Conservation (phyloP, 164 flowering plant genomes). For the Berberis thunbergii region DNA sequence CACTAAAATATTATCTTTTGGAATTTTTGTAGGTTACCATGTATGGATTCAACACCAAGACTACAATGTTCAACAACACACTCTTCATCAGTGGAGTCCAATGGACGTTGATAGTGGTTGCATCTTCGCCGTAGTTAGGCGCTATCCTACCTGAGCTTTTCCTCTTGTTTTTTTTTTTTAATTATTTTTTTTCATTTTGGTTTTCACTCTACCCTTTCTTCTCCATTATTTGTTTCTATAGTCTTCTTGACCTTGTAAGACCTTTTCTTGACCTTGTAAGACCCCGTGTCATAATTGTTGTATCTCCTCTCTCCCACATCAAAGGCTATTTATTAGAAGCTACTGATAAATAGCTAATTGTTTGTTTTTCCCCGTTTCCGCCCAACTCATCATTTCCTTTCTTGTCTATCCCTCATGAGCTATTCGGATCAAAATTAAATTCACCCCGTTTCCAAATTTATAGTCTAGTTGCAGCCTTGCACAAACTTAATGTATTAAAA, state of each 20-base stretch:
- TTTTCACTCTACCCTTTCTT: not conserved
- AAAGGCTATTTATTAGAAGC: conserved; percentile 4
- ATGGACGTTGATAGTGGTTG: not conserved
- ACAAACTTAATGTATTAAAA: too few relatives aligned
- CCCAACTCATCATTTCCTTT: conserved; percentile 51
- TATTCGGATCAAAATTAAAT: conserved; percentile 6
- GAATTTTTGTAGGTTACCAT: too few relatives aligned
- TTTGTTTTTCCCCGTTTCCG: conserved; percentile 14
- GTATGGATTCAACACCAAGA: too few relatives aligned
- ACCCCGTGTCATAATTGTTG: conserved; percentile 19
- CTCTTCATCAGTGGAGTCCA: not conserved
- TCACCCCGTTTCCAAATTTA: not conserved
- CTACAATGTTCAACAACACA: not conserved
- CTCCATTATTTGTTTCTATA: not conserved
- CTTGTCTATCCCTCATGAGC: conserved; percentile 91
- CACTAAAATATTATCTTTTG: too few relatives aligned
- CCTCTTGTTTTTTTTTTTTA: not conserved
- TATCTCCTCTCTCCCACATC: not conserved
- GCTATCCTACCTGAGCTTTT: conserved; percentile 81
- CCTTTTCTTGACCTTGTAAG: conserved; percentile 93
- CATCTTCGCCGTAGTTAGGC: conserved; percentile 24
- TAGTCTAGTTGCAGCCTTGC: too few relatives aligned
- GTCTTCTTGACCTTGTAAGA: conserved; percentile 90
- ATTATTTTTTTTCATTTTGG: not conserved
- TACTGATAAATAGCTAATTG: conserved; percentile 6